A percentile compares a stretch with the other conserved stretches of the same genome.
Evolutionary conservation across 495 filamentous ascomycete species (phyloP).

Genomic region (Aspergillus coremiiformis): DNA sequence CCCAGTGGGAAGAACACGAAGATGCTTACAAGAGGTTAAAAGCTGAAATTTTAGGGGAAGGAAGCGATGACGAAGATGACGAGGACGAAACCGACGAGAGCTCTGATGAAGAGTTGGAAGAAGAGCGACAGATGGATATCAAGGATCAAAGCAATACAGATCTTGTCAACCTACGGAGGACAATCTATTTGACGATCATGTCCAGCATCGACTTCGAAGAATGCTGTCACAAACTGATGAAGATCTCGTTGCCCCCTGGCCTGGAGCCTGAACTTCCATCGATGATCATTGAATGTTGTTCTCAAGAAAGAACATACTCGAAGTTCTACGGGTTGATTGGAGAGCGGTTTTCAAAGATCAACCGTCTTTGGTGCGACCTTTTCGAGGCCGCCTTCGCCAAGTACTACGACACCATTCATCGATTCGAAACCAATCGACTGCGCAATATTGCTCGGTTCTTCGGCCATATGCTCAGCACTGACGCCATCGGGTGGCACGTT

Average conservation of each 20-base stretch:
- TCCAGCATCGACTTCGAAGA: slow-evolving; percentile 91
- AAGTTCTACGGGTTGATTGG: slow-evolving; percentile 95
- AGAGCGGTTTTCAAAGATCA: slow-evolving; percentile 91
- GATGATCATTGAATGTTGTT: slow-evolving; percentile 95
- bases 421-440: slow-evolving; percentile 88
- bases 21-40: slow-evolving; percentile 81
- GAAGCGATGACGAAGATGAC: slow-evolving; percentile 68
- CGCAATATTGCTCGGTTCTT: slow-evolving; percentile 95
- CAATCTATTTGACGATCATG: slow-evolving; percentile 97
- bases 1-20: slow-evolving; percentile 85
- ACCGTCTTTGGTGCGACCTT: slow-evolving; percentile 85
- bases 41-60: slow-evolving; percentile 91
- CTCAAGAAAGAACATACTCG: slow-evolving; percentile 88
- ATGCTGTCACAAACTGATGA: slow-evolving; percentile 91
- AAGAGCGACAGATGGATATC: slow-evolving; percentile 76
- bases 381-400: slow-evolving; percentile 84
- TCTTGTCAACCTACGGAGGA: slow-evolving; percentile 84
- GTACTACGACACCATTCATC: slow-evolving; percentile 96
- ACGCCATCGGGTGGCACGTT: slow-evolving; percentile 88
- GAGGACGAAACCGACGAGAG: slow-evolving; percentile 65
- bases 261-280: slow-evolving; percentile 84
- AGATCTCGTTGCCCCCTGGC: slow-evolving; percentile 79
- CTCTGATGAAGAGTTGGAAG: slow-evolving; percentile 72
- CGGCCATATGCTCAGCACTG: slow-evolving; percentile 77
- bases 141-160: slow-evolving; percentile 96